phyloP scores from a whole-genome alignment of 495 filamentous ascomycete species.

The Aspergillus affinis region DNA sequence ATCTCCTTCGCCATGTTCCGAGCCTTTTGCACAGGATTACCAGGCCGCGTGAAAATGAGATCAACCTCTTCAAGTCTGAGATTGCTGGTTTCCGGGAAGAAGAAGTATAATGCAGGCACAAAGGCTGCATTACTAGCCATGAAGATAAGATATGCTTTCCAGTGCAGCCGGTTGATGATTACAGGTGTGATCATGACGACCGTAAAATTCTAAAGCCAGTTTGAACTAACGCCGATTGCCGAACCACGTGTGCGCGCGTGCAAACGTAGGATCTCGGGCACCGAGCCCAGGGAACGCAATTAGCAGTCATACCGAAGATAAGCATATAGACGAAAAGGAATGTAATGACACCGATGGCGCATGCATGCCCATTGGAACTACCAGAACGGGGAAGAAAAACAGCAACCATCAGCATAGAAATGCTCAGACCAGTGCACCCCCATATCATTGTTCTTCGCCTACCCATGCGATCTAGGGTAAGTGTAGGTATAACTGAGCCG shows the following conservation, averaged over 20 bases:
- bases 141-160: constrained; percentile 63
- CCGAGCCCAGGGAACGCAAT: constrained; percentile 51
- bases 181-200: constrained; percentile 61
- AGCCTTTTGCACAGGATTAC: too few relatives aligned
- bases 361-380: constrained; percentile 31
- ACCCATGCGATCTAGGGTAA: constrained; percentile 50
- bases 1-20: too few relatives aligned
- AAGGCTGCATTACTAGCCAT: constrained; percentile 54
- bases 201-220: constrained; percentile 56
- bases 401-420: constrained; percentile 54
- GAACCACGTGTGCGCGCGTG: constrained; percentile 44
- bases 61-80: constrained; percentile 44
- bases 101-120: constrained; percentile 45
- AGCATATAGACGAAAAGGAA: constrained; percentile 55
- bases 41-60: constrained; percentile 27
- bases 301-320: constrained; percentile 47
- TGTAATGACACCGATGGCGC: constrained; percentile 34
- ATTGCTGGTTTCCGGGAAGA: constrained; percentile 41
- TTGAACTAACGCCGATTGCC: constrained; percentile 41
- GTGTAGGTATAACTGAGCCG: constrained; percentile 44
- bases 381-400: constrained; percentile 43
- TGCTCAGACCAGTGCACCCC: constrained; percentile 47
- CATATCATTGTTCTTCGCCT: constrained; percentile 60
- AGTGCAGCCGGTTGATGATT: constrained; percentile 52
- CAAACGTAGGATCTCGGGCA: constrained; percentile 46